Evolutionary conservation across 2,329 filamentous ascomycete genomes (phyloP).

Genomic region (Stachybotrys chartarum): DNA sequence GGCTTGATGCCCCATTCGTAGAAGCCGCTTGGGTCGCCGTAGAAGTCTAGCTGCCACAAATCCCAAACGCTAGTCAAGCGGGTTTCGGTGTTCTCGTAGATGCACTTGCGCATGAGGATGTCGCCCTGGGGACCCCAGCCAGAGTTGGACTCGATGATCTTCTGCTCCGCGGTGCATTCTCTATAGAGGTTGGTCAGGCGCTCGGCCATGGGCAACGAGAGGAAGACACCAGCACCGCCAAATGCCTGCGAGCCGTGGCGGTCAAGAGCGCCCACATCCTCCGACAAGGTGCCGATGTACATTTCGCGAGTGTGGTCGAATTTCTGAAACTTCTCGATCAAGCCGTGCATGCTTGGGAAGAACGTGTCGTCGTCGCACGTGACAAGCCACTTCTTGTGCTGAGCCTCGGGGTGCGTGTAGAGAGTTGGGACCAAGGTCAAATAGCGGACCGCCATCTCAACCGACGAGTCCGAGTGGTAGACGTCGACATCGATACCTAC

Average conservation of each 20-base stretch:
- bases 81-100: slow-evolving; percentile 55
- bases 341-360: slow-evolving; percentile 50
- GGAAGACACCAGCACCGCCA: slow-evolving; percentile 56
- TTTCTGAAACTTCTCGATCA: slow-evolving; percentile 42
- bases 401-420: slow-evolving; percentile 42
- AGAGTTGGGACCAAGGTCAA: slow-evolving; percentile 46
- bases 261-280: slow-evolving; percentile 52
- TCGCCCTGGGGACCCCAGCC: slow-evolving; percentile 56
- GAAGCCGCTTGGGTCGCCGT: slow-evolving; percentile 54
- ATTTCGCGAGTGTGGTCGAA: slow-evolving; percentile 45
- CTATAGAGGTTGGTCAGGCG: slow-evolving; percentile 37
- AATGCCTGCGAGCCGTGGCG: slow-evolving; percentile 58
- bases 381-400: slow-evolving; percentile 50
- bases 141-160: slow-evolving; percentile 46
- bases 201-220: slow-evolving; percentile 43
- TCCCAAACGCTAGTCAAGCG: slow-evolving; percentile 50
- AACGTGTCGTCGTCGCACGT: slow-evolving; percentile 61
- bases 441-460: slow-evolving; percentile 53
- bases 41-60: slow-evolving; percentile 55
- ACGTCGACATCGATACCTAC: slow-evolving; percentile 52
- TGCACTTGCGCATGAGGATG: slow-evolving; percentile 54
- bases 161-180: slow-evolving; percentile 39
- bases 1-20: slow-evolving; percentile 56
- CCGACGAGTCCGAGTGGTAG: slow-evolving; percentile 42
- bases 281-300: slow-evolving; percentile 56